phyloP scores from a whole-genome alignment of 164 flowering plant species.

The Sextonia rubra region DNA sequence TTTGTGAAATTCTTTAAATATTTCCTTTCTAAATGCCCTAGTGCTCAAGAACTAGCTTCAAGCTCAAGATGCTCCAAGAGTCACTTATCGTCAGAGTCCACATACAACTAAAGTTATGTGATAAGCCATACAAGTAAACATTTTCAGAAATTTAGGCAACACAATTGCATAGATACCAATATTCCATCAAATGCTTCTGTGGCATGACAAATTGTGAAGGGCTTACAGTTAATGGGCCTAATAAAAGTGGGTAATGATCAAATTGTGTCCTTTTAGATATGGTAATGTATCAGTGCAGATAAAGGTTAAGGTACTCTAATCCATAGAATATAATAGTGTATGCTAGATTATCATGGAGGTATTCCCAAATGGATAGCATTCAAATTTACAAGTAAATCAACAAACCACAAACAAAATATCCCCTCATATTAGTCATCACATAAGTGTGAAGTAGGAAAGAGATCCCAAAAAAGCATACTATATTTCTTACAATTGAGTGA shows the following conservation, averaged over 20 bases:
- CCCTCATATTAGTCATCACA: neutral
- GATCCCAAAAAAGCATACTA: neutral
- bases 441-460: neutral
- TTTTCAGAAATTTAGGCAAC: too few relatives aligned
- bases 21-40: too few relatives aligned
- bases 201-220: neutral
- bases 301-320: neutral
- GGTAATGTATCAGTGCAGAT: neutral
- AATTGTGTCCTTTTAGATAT: neutral
- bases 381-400: neutral
- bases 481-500: slow-evolving; percentile 73
- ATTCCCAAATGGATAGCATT: neutral
- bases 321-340: neutral
- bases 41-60: too few relatives aligned
- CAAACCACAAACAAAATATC: neutral
- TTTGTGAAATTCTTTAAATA: too few relatives aligned
- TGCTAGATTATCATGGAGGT: neutral
- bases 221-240: neutral
- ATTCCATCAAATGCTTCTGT: neutral
- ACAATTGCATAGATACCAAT: neutral
- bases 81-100: too few relatives aligned
- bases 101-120: too few relatives aligned
- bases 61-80: too few relatives aligned
- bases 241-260: neutral
- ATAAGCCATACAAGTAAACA: too few relatives aligned